phyloP scores from a whole-genome alignment of 345 rosid species.

The Eucalyptus cloeziana region DNA sequence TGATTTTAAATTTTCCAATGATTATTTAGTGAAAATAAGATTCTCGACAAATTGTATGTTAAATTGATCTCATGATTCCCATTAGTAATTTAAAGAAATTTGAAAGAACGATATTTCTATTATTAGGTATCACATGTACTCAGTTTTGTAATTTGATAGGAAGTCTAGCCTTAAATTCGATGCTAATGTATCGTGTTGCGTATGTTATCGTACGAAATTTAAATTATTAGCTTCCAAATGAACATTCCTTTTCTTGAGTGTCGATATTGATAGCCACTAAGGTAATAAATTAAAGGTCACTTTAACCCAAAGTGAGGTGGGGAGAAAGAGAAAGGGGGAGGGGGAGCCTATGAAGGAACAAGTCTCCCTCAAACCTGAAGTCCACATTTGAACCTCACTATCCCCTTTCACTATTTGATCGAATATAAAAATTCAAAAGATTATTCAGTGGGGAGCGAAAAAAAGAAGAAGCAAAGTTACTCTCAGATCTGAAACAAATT shows the following conservation, averaged over 20 bases:
- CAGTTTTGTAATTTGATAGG: background rate
- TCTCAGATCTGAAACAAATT: background rate
- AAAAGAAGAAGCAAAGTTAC: background rate
- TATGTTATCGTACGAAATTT: background rate
- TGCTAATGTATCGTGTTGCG: rapidly evolving
- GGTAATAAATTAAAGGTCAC: background rate
- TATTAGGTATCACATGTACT: background rate
- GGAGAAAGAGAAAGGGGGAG: background rate
- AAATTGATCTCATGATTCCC: too few species aligned
- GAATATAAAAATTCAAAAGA: background rate
- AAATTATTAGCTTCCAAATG: background rate
- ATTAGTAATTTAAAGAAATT: background rate
- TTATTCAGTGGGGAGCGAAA: background rate
- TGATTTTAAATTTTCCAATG: background rate
- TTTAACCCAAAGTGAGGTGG: background rate
- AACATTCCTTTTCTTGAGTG: background rate
- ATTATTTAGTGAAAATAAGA: background rate
- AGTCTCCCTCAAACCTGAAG: background rate
- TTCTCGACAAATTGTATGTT: background rate
- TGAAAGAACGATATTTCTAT: background rate
- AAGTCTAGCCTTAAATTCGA: background rate
- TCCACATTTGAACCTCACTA: background rate
- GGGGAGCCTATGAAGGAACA: background rate
- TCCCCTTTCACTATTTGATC: background rate
- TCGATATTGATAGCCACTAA: background rate